Evolutionary conservation across 139 green algal species (phyloP), one percentile per base, ranked within the genome.

Genomic region (Bryopsis sp.): DNA sequence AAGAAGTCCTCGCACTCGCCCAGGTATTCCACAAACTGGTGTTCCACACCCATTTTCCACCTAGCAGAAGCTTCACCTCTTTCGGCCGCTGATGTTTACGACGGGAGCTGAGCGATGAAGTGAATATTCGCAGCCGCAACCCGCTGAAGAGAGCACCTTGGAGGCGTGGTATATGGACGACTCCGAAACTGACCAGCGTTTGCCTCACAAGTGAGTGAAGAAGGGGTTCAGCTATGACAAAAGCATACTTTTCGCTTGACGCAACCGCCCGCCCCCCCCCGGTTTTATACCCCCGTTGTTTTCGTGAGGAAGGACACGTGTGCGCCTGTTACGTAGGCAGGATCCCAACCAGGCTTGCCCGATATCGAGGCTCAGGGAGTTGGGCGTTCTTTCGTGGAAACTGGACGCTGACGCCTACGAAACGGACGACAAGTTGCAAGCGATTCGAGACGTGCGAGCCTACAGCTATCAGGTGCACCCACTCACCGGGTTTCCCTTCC

Each of bases 141-240:
- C 68, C 22, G 28, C 65, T 0, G 58, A 79, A 26, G 75, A 78
- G 8, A 64, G n/a, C 29, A 76, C 62, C 4, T 62, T 95, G 1
- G 76, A 95, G 48, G 84, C 86, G 0, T 96, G 89, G 89, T 95
- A 93, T 75, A 96, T 96, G 90, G 88, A 95, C 68, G 75, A 87
- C 43, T 77, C 63, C 0, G 60, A 72, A 0, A 73, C 78, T 22
- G 90, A 96, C 67, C 90, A 96, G 72, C 76, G 87, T 0, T 35
- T 81, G 19, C 78, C 81, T 0, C 89, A 95, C 76, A 87, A 73
- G 88, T 89, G 57, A 39, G 76, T n/a, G n/a, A n/a, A n/a, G n/a
- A n/a, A n/a, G n/a, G n/a, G n/a, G 8, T 35, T 4, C 43, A 24
- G 39, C 39, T 2, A 1, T 54, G 11, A 24, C 47, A 3, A 57